Evolutionary conservation across 2,329 filamentous ascomycete genomes (phyloP), one percentile per base, ranked within the genome.

Genomic region (Ceratocystis eucalypticola): DNA sequence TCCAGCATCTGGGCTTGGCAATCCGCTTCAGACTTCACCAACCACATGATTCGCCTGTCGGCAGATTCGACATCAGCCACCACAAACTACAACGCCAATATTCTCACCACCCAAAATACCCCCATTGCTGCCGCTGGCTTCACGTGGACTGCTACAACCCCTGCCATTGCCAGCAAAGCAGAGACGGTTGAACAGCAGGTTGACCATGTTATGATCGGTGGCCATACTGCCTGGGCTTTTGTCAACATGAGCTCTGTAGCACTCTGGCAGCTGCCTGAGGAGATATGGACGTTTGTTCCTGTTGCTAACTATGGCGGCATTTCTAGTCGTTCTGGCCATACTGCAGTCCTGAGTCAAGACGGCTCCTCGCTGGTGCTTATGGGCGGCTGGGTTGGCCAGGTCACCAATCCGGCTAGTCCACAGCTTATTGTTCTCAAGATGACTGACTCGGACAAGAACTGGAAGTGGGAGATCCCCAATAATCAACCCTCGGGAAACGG

Each of bases 161-260:
- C 89, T 0, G 87, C 88, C 0, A 86, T 84, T 70, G 86, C 87
- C 22, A 88, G 88, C 72, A 80, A 81, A 3, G 85, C 83, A 17
- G 86, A 83, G 2, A 79, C 80, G 2, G 78, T 87, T 50, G 87
- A 85, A 3, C 88, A 91, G 72, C 85, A 92, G 73, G 85, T 88
- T 69, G 86, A 87, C 71, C 93, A 90, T 70, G 84, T 96, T 12
- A 77, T 96, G 25, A 77, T 96, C 17, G 93, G 92, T 50, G 93
- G 93, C 0, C 91, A 96, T 73, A 96, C 91, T 0, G 80, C 84
- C 70, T 76, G 79, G 17, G 92, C 91, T 0, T 96, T 96, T 73
- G 87, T 96, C 76, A 96, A 96, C 74, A 96, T 96, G 88, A 95
- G 90, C 66, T 89, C 91, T 55, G 84, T 93, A 1, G 93, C 91